A percentile compares a stretch with the other conserved stretches of the same genome.
Conservation (phyloP, 352 stramenopile genomes). For the Globisporangium polare region DNA sequence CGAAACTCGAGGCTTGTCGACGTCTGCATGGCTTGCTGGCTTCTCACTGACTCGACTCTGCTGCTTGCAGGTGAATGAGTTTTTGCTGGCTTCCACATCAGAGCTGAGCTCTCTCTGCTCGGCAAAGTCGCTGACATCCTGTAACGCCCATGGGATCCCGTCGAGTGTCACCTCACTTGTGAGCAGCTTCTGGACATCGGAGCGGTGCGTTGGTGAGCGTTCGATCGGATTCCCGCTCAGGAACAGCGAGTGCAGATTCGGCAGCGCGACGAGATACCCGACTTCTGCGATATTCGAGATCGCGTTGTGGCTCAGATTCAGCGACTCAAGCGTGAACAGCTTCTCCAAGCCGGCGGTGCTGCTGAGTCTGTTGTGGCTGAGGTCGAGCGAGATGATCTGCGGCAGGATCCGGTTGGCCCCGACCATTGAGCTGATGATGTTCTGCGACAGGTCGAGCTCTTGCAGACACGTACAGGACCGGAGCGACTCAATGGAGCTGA, state of each 20-base stretch:
- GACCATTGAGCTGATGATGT: conserved; percentile 14
- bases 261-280: conserved; percentile 15
- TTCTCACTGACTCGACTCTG: neutral
- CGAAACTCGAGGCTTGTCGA: too few species aligned
- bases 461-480: conserved; percentile 5
- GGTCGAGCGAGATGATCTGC: conserved; percentile 14
- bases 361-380: conserved; percentile 14
- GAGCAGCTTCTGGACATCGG: conserved; percentile 16
- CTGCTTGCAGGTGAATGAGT: neutral
- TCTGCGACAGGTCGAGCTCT: conserved; percentile 14
- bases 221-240: conserved; percentile 17
- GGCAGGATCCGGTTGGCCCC: conserved; percentile 9
- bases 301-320: conserved; percentile 19
- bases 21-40: neutral
- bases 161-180: conserved; percentile 19
- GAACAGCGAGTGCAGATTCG: conserved; percentile 15
- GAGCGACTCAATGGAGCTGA: conserved; percentile 8
- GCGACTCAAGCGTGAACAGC: conserved; percentile 16
- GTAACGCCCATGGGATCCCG: conserved; percentile 8
- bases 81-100: neutral
- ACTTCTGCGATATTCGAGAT: conserved; percentile 17
- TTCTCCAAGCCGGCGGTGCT: conserved; percentile 20
- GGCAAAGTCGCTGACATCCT: conserved; percentile 11
- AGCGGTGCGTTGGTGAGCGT: conserved; percentile 12
- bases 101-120: neutral